phyloP scores from a whole-genome alignment of 768 basidiomycete genomes.

The Leccinellum albellum region DNA sequence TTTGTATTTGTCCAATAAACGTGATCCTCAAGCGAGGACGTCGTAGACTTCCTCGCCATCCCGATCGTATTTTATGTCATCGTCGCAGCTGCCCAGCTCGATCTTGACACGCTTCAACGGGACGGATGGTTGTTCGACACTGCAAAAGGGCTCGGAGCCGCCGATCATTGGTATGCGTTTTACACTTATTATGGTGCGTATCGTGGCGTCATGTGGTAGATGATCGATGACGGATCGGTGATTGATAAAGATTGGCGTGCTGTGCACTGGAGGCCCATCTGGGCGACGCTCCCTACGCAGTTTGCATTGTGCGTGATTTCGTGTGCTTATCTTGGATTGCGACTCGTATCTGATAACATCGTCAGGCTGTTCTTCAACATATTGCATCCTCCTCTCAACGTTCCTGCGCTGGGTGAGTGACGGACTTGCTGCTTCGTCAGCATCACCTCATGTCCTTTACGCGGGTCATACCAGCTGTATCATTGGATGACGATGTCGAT shows the following conservation, averaged over 20 bases:
- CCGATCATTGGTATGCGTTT: slow-evolving; percentile 74
- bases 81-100: slow-evolving; percentile 56
- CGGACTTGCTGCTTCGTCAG: background rate
- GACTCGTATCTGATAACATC: slow-evolving; percentile 23
- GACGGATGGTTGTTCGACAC: slow-evolving; percentile 84
- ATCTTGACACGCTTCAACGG: slow-evolving; percentile 55
- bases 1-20: background rate
- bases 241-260: slow-evolving; percentile 51
- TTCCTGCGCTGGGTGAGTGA: slow-evolving; percentile 75
- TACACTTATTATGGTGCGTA: slow-evolving; percentile 74
- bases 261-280: slow-evolving; percentile 63
- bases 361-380: slow-evolving; percentile 77
- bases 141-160: slow-evolving; percentile 31
- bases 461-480: slow-evolving; percentile 59
- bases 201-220: background rate
- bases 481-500: slow-evolving; percentile 82
- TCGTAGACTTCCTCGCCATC: slow-evolving; percentile 72
- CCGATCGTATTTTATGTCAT: slow-evolving; percentile 82
- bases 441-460: background rate
- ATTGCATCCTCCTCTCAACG: slow-evolving; percentile 81
- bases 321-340: background rate
- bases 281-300: slow-evolving; percentile 88
- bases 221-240: background rate
- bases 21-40: background rate
- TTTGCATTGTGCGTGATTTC: slow-evolving; percentile 69